Base-by-base conservation (phyloP, 2,329 filamentous ascomycete genomes). In the Fusarium floridanum region DNA sequence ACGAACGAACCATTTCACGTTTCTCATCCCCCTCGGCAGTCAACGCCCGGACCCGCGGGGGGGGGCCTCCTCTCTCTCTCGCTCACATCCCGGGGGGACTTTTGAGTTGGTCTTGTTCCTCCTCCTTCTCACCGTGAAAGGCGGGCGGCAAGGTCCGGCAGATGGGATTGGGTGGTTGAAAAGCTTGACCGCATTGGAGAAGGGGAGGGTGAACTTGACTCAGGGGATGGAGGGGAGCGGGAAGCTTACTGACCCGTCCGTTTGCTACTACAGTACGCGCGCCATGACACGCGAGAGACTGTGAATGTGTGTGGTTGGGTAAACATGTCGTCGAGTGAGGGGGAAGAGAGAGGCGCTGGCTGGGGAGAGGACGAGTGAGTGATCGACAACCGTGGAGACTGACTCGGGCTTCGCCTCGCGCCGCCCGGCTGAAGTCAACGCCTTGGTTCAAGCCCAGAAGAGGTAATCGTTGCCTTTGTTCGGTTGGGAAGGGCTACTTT, bases 31-130 rank as follows among this genome's bases (percentile, higher is more conserved):
- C 70, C 43, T 70, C 56, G 67, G 63, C 64, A 73, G 67, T 73
- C 64, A 41, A 72, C 64, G 64, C 72, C 71, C 68, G 68, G 71
- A 61, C 71, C 72, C 72, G 68, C 71, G 43, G 45, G 56, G 45
- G 43, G 20, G 22, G n/a, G n/a, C 43, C 45, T 17, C 22, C 22
- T 22, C 22, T 4, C 22, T 27, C 24, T 32, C 60, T 71, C 68
- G 61, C 53, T 50, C 63, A 72, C 50, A 66, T 56, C 59, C 37
- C 53, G 61, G 64, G 67, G 72, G 72, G 66, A 70, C 72, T 74
- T 74, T 74, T 74, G 71, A 48, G 29, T 43, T 17, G 16, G 39
- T 27, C 14, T 41, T 27, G 57, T 61, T 36, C 20, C 10, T 57
- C 12, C 34, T 10, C 55, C 20, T 20, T 32, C 27, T 32, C 29